A percentile compares a stretch with the other conserved stretches of the same genome.
Evolutionary conservation across 371 early-diverging fungal species (phyloP).

Genomic region (Mucor irregularis): DNA sequence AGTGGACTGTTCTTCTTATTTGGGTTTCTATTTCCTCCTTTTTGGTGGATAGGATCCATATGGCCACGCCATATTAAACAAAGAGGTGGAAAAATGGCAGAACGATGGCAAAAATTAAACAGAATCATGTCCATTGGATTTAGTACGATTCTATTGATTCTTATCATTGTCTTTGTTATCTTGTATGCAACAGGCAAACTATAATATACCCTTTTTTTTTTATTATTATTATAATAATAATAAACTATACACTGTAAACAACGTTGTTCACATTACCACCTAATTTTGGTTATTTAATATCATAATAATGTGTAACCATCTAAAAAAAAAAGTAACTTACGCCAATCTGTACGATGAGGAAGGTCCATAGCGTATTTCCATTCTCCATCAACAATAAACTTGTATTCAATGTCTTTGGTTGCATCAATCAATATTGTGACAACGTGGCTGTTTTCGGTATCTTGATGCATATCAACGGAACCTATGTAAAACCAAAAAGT

Average conservation of each 20-base stretch:
- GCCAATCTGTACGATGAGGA: slow-evolving; percentile 21
- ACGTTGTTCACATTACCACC: slow-evolving; percentile 28
- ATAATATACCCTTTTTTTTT: background rate
- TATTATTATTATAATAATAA: background rate
- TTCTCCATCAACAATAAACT: slow-evolving; percentile 52
- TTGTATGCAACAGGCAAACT: slow-evolving; percentile 13
- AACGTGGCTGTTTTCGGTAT: slow-evolving; percentile 23
- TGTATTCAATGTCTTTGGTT: slow-evolving; percentile 28
- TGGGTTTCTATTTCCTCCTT: slow-evolving; percentile 44
- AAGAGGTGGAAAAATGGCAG: slow-evolving; percentile 45
- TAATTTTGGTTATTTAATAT: background rate
- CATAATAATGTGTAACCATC: background rate
- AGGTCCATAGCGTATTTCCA: slow-evolving; percentile 47
- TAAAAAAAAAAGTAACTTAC: slow-evolving; percentile 13
- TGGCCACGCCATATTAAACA: slow-evolving; percentile 34
- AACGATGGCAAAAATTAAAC: slow-evolving; percentile 45
- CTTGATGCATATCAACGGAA: slow-evolving; percentile 20
- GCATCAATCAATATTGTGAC: slow-evolving; percentile 32
- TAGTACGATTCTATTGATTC: slow-evolving; percentile 34
- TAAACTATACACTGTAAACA: slow-evolving; percentile 2
- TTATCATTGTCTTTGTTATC: slow-evolving; percentile 32
- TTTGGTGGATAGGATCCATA: slow-evolving; percentile 49
- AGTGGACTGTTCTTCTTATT: slow-evolving; percentile 40
- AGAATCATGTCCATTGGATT: slow-evolving; percentile 48
- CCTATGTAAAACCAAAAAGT: slow-evolving; percentile 3